Percentiles rank a stretch among this genome's conserved stretches.
Evolutionary conservation across 345 rosid species (phyloP).

Genomic region (Litchi chinensis): DNA sequence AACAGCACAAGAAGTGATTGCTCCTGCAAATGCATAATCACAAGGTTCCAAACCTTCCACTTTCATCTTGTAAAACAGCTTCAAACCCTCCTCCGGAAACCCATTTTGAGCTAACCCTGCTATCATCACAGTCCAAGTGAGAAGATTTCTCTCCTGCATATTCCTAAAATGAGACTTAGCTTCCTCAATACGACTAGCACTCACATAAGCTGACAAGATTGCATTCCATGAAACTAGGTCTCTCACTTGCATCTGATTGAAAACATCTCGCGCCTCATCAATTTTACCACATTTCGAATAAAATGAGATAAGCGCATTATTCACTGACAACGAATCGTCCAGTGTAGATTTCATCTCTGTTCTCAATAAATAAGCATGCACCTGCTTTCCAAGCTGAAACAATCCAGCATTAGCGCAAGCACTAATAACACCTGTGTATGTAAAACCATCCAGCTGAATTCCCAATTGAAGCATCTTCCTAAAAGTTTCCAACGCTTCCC

Average conservation of each 20-base stretch:
- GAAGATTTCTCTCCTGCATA: slow-evolving; percentile 42
- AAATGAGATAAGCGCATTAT: slow-evolving; percentile 48
- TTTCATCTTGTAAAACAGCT: slow-evolving; percentile 47
- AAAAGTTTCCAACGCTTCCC: slow-evolving; percentile 46
- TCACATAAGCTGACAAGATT: slow-evolving; percentile 44
- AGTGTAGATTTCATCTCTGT: slow-evolving; percentile 32
- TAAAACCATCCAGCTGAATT: slow-evolving; percentile 47
- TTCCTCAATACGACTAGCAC: slow-evolving; percentile 38
- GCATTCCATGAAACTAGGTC: slow-evolving; percentile 56
- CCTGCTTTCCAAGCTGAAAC: slow-evolving; percentile 45
- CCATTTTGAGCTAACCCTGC: slow-evolving; percentile 55
- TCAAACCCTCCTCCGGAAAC: slow-evolving; percentile 49
- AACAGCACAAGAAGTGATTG: slow-evolving; percentile 47
- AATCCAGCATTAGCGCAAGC: slow-evolving; percentile 56
- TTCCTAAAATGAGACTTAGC: slow-evolving; percentile 39
- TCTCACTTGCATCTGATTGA: slow-evolving; percentile 42
- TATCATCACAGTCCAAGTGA: slow-evolving; percentile 55
- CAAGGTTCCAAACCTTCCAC: slow-evolving; percentile 44
- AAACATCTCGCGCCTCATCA: slow-evolving; percentile 36
- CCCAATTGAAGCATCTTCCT: slow-evolving; percentile 43
- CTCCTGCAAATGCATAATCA: slow-evolving; percentile 55
- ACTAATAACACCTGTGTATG: slow-evolving; percentile 45
- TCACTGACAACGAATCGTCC: slow-evolving; percentile 43
- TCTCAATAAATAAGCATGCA: slow-evolving; percentile 45
- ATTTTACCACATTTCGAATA: slow-evolving; percentile 45